A percentile compares a stretch with the other conserved stretches of the same genome.
Evolutionary conservation across 1,284 basidiomycete genomes (phyloP).

Genomic region (Austroboletus novae-zelandiae): DNA sequence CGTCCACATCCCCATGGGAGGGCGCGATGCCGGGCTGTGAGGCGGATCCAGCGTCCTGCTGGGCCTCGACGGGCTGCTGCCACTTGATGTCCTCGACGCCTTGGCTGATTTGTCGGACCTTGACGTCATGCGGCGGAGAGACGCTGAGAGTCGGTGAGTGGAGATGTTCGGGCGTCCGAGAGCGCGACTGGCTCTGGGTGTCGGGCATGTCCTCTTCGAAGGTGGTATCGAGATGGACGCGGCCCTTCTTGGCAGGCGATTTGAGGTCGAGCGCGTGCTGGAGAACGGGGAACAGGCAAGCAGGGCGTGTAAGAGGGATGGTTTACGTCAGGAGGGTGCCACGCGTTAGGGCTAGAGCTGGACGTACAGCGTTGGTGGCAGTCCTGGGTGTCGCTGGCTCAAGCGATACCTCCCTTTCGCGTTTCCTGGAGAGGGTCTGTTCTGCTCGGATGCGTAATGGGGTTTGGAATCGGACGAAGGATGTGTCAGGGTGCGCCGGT

Average conservation of each 20-base stretch:
- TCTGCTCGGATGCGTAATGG: conserved; percentile 27
- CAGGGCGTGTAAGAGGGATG: conserved; percentile 11
- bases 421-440: conserved; percentile 46
- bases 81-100: conserved; percentile 74
- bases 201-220: conserved; percentile 52
- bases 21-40: conserved; percentile 2
- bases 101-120: conserved; percentile 72
- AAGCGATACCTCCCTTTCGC: conserved; percentile 71
- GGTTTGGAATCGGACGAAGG: conserved; percentile 19
- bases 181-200: conserved; percentile 32
- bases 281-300: conserved; percentile 1
- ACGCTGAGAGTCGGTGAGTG: conserved; percentile 43
- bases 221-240: conserved; percentile 56
- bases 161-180: conserved; percentile 41
- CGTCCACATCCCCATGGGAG: conserved; percentile 8
- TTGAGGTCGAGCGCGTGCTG: conserved; percentile 53
- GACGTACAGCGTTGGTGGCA: conserved; percentile 33
- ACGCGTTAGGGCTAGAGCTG: conserved; percentile 6
- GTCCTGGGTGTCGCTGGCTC: conserved; percentile 61
- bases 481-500: conserved; percentile 25
- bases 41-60: conserved; percentile 11
- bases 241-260: conserved; percentile 71
- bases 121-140: conserved; percentile 70
- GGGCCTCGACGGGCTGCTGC: conserved; percentile 39
- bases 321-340: conserved; percentile 31